Percentiles rank a stretch among this genome's conserved stretches.
Conservation (phyloP, 2,329 filamentous ascomycete species). For the Canariomyces notabilis region DNA sequence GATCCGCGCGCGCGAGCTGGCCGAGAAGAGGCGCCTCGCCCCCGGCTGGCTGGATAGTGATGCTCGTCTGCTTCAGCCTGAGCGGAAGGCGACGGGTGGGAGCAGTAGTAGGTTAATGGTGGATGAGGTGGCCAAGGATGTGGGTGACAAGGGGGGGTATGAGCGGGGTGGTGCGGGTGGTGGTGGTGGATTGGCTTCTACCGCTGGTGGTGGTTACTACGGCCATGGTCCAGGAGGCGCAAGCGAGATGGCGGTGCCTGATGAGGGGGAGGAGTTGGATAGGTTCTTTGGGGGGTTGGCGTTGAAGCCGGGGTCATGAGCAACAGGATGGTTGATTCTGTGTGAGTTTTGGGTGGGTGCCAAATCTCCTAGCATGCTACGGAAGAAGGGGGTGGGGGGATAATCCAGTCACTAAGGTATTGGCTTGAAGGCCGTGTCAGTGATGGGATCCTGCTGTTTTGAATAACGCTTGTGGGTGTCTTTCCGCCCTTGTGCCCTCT, state of each 20-base stretch:
- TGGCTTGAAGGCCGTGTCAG: no score
- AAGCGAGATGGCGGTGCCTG: slow-evolving; percentile 38
- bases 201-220: slow-evolving; percentile 50
- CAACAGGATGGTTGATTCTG: neutral
- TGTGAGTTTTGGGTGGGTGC: neutral
- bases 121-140: slow-evolving; percentile 10
- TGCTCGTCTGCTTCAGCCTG: slow-evolving; percentile 62
- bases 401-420: no score
- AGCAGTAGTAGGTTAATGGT: slow-evolving; percentile 18
- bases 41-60: slow-evolving; percentile 79
- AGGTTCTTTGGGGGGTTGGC: slow-evolving; percentile 50
- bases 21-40: slow-evolving; percentile 73
- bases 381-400: no score
- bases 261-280: slow-evolving; percentile 53
- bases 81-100: slow-evolving; percentile 40
- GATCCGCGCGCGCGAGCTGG: slow-evolving; percentile 61
- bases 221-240: slow-evolving; percentile 25
- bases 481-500: no score
- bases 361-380: no score
- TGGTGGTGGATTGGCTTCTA: slow-evolving; percentile 41
- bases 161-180: slow-evolving; percentile 33
- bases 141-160: slow-evolving; percentile 29
- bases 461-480: no score
- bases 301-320: neutral
- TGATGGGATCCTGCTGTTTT: no score